These are phyloP conservation scores for Corymbia calophylla DNA, from an alignment of 441 rosid genomes.

Conservation along the genomic window DNA sequence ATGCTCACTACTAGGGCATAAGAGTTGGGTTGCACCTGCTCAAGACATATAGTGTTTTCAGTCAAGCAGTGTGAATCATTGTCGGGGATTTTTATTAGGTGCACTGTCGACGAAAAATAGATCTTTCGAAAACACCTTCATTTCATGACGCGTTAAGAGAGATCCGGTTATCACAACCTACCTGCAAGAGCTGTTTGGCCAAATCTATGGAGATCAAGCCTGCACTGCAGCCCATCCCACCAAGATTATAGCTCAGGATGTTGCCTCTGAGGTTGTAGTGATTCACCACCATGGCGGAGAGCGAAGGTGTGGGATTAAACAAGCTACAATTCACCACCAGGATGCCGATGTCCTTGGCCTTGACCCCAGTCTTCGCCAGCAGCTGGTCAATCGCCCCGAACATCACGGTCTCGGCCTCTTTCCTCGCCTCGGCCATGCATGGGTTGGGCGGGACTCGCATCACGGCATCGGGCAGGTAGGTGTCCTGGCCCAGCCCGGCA, in stretches of 20 bases:
- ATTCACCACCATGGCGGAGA: conserved; percentile 16
- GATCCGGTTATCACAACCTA: background rate
- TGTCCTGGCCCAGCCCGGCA: conserved; percentile 13
- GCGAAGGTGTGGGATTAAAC: conserved; percentile 13
- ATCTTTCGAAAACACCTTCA: background rate
- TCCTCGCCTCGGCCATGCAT: conserved; percentile 11
- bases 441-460: conserved; percentile 8
- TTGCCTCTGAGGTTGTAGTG: conserved; percentile 17
- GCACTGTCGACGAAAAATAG: background rate
- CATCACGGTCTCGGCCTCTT: conserved; percentile 13
- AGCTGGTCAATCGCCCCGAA: conserved; percentile 14
- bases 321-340: conserved; percentile 16
- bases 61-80: background rate
- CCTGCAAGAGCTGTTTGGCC: conserved; percentile 18
- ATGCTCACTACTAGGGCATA: conserved; percentile 18
- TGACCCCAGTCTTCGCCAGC: conserved; percentile 7
- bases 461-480: conserved; percentile 7
- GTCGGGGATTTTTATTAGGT: background rate
- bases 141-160: background rate
- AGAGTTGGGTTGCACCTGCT: conserved; percentile 14
- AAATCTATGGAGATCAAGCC: conserved; percentile 17
- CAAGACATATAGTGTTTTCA: background rate
- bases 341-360: conserved; percentile 15
- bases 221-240: conserved; percentile 23
- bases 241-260: conserved; percentile 11